These are phyloP conservation scores for Blastobotrys apis DNA, from an alignment of 1,139 yeast genomes.

Conservation along the genomic window DNA sequence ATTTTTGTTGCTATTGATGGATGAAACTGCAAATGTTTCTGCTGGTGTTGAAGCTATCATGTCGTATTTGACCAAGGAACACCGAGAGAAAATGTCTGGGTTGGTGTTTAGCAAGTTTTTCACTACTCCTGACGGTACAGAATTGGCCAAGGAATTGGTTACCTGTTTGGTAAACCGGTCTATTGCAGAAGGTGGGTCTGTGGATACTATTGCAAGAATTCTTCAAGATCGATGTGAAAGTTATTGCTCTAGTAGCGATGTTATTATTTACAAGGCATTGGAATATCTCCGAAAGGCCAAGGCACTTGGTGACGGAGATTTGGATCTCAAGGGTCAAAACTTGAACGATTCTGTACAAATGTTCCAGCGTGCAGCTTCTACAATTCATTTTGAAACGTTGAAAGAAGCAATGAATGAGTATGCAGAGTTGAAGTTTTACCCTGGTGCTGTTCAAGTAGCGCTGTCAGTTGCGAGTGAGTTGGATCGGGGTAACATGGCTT, in stretches of 20 bases:
- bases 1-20: conserved; percentile 73
- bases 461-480: conserved; percentile 69
- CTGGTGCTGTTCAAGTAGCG: conserved; percentile 83
- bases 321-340: conserved; percentile 65
- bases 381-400: conserved; percentile 72
- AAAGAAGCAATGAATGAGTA: conserved; percentile 77
- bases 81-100: conserved; percentile 63
- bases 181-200: conserved; percentile 87
- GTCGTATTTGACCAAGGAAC: conserved; percentile 59
- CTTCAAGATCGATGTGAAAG: conserved; percentile 92
- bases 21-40: conserved; percentile 50
- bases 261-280: conserved; percentile 86
- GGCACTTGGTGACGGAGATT: conserved; percentile 58
- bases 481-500: conserved; percentile 56
- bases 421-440: conserved; percentile 70
- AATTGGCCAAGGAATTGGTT: conserved; percentile 75
- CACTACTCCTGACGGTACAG: conserved; percentile 59
- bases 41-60: conserved; percentile 59
- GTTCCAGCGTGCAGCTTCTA: conserved; percentile 76
- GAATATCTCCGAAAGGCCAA: conserved; percentile 88
- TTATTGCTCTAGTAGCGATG: conserved; percentile 92
- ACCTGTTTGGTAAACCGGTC: conserved; percentile 86
- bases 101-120: conserved; percentile 73
- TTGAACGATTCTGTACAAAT: conserved; percentile 70
- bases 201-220: conserved; percentile 82